Conservation (phyloP, 495 filamentous ascomycete genomes). For the Penicillium goetzii region DNA sequence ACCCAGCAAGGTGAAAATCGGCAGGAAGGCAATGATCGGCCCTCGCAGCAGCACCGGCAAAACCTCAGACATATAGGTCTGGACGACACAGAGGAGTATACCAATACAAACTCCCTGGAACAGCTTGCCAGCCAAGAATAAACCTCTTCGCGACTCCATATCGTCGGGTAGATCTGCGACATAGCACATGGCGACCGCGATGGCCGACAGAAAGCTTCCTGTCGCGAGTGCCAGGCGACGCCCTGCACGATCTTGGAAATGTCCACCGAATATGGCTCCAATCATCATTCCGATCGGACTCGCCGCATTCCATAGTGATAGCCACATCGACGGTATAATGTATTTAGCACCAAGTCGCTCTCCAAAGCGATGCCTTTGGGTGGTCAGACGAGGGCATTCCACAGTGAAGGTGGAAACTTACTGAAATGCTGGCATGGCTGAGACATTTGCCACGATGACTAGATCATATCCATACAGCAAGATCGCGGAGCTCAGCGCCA, state of each 20-base stretch:
- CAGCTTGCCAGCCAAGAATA: constrained; percentile 39
- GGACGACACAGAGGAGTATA: constrained; percentile 43
- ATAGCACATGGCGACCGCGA: constrained; percentile 43
- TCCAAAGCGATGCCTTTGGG: constrained; percentile 41
- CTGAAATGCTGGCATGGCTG: constrained; percentile 51
- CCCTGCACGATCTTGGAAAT: constrained; percentile 46
- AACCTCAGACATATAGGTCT: constrained; percentile 54
- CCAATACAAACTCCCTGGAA: constrained; percentile 49
- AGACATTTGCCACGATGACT: constrained; percentile 51
- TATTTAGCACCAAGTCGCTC: constrained; percentile 33
- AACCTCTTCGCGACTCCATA: constrained; percentile 33
- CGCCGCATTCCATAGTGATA: constrained; percentile 48
- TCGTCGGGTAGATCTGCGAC: constrained; percentile 34
- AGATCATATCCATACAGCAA: constrained; percentile 54
- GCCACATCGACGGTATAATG: constrained; percentile 53
- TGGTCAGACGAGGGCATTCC: background rate
- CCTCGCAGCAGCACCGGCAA: constrained; percentile 46
- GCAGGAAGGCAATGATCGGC: constrained; percentile 48
- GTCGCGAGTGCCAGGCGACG: constrained; percentile 42
- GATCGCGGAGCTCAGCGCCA: constrained; percentile 38
- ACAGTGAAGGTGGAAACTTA: constrained; percentile 13
- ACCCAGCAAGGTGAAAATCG: constrained; percentile 49
- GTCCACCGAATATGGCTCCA: constrained; percentile 44
- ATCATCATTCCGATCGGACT: constrained; percentile 47
- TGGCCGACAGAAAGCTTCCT: constrained; percentile 42